Evolutionary conservation across 1,139 yeast genomes (phyloP).

Genomic region (Geotrichum australiense): DNA sequence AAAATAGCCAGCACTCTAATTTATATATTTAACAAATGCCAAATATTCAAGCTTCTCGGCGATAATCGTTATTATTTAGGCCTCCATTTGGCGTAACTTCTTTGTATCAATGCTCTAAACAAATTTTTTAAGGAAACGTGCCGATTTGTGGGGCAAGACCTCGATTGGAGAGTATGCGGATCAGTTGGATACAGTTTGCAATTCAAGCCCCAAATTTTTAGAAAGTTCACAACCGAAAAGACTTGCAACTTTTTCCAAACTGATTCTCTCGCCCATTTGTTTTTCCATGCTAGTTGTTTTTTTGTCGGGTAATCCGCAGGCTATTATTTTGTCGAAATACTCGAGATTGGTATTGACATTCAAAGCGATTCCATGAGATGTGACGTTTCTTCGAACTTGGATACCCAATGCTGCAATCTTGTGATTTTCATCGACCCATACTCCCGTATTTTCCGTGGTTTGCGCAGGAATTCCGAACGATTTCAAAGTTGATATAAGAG

Average conservation of each 20-base stretch:
- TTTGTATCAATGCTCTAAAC: too few species aligned
- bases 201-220: slow-evolving; percentile 6
- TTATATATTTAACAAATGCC: too few species aligned
- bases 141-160: too few species aligned
- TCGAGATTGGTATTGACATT: slow-evolving; percentile 69
- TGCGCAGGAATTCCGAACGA: slow-evolving; percentile 46
- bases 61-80: too few species aligned
- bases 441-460: slow-evolving; percentile 71
- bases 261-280: neutral
- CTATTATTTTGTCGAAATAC: slow-evolving; percentile 61
- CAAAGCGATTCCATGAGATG: slow-evolving; percentile 85
- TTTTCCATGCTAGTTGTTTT: slow-evolving; percentile 45
- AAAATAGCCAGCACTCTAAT: too few species aligned
- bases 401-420: slow-evolving; percentile 91
- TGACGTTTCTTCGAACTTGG: slow-evolving; percentile 73
- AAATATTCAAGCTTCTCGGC: too few species aligned
- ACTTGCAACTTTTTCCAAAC: slow-evolving; percentile 8
- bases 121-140: too few species aligned
- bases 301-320: slow-evolving; percentile 77
- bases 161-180: too few species aligned
- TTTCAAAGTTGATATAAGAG: slow-evolving; percentile 51
- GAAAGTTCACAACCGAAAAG: slow-evolving; percentile 11
- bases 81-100: too few species aligned
- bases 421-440: slow-evolving; percentile 54
- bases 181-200: too few species aligned